phyloP scores from a whole-genome alignment of 768 basidiomycete species.

The Inosperma sp. region DNA sequence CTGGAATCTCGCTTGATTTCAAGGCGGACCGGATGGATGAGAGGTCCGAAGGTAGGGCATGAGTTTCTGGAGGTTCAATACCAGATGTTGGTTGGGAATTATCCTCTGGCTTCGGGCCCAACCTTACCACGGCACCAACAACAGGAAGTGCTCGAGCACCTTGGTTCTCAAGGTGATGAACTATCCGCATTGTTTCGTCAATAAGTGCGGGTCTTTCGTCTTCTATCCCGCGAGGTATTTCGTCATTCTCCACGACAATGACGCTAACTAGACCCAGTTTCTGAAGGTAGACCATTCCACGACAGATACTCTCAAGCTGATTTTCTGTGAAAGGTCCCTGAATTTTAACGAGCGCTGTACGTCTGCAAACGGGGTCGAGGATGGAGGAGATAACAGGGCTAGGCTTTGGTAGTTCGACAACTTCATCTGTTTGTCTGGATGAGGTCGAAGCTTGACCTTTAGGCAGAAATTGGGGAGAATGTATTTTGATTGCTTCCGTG shows the following conservation, averaged over 20 bases:
- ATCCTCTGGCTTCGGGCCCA: slow-evolving; percentile 68
- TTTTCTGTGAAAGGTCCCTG: slow-evolving; percentile 93
- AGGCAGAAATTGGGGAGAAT: slow-evolving; percentile 27
- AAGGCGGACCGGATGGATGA: slow-evolving; percentile 84
- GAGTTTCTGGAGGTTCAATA: slow-evolving; percentile 60
- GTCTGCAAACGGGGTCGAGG: slow-evolving; percentile 75
- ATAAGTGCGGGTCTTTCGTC: slow-evolving; percentile 62
- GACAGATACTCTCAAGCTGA: slow-evolving; percentile 89
- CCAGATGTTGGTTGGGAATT: slow-evolving; percentile 29
- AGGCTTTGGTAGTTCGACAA: slow-evolving; percentile 36
- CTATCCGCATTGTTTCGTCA: slow-evolving; percentile 84
- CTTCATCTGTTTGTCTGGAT: slow-evolving; percentile 33
- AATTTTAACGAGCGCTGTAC: slow-evolving; percentile 93
- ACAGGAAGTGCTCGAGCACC: slow-evolving; percentile 87
- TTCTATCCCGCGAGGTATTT: slow-evolving; percentile 59
- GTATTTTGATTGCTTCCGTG: slow-evolving; percentile 22
- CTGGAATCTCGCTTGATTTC: slow-evolving; percentile 91
- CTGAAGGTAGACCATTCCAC: slow-evolving; percentile 92
- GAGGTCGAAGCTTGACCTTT: slow-evolving; percentile 21
- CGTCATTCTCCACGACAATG: slow-evolving; percentile 90
- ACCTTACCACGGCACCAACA: slow-evolving; percentile 77
- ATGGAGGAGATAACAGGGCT: slow-evolving; percentile 66
- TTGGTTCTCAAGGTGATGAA: slow-evolving; percentile 74
- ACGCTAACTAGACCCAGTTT: slow-evolving; percentile 95
- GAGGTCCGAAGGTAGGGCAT: slow-evolving; percentile 76